Conservation (phyloP, 805 yeast species). For the Priceomyces haplophilus region DNA sequence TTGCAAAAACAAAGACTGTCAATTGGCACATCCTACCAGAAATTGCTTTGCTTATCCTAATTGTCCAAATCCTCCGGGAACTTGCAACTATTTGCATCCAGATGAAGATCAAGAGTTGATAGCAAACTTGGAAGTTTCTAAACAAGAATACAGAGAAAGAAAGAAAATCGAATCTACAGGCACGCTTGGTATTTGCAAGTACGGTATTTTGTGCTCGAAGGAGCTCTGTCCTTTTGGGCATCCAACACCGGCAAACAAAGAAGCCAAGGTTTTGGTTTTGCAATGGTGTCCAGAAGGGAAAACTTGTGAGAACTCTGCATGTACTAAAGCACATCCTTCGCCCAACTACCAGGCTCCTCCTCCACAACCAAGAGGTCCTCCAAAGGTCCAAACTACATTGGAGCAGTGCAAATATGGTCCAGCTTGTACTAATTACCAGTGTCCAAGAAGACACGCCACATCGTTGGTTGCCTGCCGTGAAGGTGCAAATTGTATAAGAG, state of each 20-base stretch:
- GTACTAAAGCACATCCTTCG: slow-evolving; percentile 82
- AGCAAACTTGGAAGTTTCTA: slow-evolving; percentile 63
- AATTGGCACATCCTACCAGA: slow-evolving; percentile 76
- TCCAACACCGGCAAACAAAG: slow-evolving; percentile 81
- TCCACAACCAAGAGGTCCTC: slow-evolving; percentile 10
- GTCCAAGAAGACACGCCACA: slow-evolving; percentile 84
- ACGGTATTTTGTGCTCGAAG: slow-evolving; percentile 70
- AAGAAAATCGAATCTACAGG: slow-evolving; percentile 29
- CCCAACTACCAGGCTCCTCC: slow-evolving; percentile 40
- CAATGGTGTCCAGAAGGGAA: slow-evolving; percentile 79
- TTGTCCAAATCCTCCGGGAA: slow-evolving; percentile 76
- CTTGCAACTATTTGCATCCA: slow-evolving; percentile 80
- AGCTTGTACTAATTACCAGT: slow-evolving; percentile 70
- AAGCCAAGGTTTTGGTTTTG: slow-evolving; percentile 61
- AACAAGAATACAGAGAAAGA: slow-evolving; percentile 47
- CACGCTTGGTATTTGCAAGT: slow-evolving; percentile 69
- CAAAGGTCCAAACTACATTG: slow-evolving; percentile 36
- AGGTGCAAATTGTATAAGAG: slow-evolving; percentile 72
- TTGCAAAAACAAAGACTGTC: slow-evolving; percentile 67
- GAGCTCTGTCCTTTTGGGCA: slow-evolving; percentile 86
- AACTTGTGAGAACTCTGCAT: slow-evolving; percentile 55
- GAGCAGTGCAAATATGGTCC: slow-evolving; percentile 82
- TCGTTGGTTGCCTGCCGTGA: slow-evolving; percentile 74
- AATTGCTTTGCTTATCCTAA: slow-evolving; percentile 71
- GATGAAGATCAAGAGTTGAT: slow-evolving; percentile 77